A percentile compares a stretch with the other conserved stretches of the same genome.
phyloP scores from a whole-genome alignment of 192 early-diverging fungal genomes.

The Podila clonocystis region DNA sequence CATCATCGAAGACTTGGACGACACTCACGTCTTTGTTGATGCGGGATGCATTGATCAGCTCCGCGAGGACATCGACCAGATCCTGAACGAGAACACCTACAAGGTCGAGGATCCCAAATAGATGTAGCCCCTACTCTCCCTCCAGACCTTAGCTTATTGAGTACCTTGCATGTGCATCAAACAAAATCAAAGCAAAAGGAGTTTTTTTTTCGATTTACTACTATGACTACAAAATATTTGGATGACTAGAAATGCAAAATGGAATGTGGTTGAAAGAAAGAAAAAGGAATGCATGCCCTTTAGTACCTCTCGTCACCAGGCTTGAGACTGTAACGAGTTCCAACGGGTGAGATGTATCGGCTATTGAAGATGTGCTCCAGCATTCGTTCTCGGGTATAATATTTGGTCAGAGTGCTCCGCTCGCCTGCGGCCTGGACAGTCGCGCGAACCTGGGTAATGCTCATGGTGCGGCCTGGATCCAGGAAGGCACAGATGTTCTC shows the following conservation, averaged over 20 bases:
- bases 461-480: constrained; percentile 42
- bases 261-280: background rate
- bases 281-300: background rate
- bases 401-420: constrained; percentile 23
- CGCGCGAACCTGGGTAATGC: constrained; percentile 29
- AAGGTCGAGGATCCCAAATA: constrained; percentile 53
- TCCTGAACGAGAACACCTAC: constrained; percentile 81
- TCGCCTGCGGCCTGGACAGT: constrained; percentile 39
- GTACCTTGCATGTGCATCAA: no score
- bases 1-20: constrained; percentile 88
- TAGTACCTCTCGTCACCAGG: constrained; percentile 43
- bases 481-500: constrained; percentile 47
- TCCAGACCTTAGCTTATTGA: background rate
- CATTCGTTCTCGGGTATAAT: constrained; percentile 52
- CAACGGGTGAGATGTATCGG: constrained; percentile 44
- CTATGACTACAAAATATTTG: no score
- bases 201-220: no score
- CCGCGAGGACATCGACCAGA: constrained; percentile 70
- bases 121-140: background rate
- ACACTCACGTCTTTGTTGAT: constrained; percentile 83
- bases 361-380: constrained; percentile 43
- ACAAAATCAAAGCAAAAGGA: no score
- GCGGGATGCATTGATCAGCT: constrained; percentile 65
- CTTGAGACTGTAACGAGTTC: constrained; percentile 40
- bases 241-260: no score